These are phyloP conservation scores for Trametes coccinea DNA, from an alignment of 768 basidiomycete species.

Conservation along the genomic window DNA sequence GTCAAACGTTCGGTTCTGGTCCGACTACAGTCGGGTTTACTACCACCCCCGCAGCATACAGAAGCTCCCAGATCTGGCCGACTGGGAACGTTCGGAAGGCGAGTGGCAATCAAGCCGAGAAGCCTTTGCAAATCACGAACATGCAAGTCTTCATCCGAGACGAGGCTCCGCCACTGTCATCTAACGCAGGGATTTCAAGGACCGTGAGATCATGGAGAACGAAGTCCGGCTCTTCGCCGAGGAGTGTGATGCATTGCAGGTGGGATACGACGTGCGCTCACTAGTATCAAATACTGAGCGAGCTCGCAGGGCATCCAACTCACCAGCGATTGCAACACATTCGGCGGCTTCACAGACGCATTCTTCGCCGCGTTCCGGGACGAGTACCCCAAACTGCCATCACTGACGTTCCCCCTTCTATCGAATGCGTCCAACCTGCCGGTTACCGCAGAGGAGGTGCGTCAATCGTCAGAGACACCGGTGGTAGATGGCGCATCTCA, in stretches of 20 bases:
- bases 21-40: slow-evolving; percentile 65
- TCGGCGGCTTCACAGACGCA: slow-evolving; percentile 64
- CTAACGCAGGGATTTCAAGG: no score
- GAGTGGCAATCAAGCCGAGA: slow-evolving; percentile 60
- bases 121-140: slow-evolving; percentile 52
- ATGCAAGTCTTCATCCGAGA: no score
- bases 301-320: slow-evolving; percentile 82
- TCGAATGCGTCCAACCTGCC: slow-evolving; percentile 42
- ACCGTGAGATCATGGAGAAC: slow-evolving; percentile 71
- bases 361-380: slow-evolving; percentile 65
- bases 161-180: no score
- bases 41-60: slow-evolving; percentile 69
- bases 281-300: no score
- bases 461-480: slow-evolving; percentile 19
- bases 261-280: slow-evolving; percentile 32
- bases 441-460: slow-evolving; percentile 46
- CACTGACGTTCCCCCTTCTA: slow-evolving; percentile 57
- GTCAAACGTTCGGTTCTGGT: slow-evolving; percentile 58
- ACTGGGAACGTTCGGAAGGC: slow-evolving; percentile 53
- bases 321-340: slow-evolving; percentile 57
- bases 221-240: slow-evolving; percentile 68
- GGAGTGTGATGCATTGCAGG: slow-evolving; percentile 76
- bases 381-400: slow-evolving; percentile 64
- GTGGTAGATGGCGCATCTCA: slow-evolving; percentile 17
- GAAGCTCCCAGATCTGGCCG: slow-evolving; percentile 56